Conservation (phyloP, 768 basidiomycete genomes). For the Kondoa malvinella region DNA sequence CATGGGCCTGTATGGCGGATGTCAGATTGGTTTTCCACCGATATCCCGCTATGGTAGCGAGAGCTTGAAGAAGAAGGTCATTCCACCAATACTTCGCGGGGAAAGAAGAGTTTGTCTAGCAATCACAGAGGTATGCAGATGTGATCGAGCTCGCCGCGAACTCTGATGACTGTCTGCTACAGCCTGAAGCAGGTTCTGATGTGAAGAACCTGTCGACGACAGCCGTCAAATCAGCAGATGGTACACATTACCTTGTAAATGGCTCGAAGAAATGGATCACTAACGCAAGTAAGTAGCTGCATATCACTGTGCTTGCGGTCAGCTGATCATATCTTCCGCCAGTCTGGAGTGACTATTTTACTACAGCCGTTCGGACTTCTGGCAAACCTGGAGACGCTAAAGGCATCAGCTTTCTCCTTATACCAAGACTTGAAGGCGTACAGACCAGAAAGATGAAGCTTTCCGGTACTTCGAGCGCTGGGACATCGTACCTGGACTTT, state of each 20-base stretch:
- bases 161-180: background rate
- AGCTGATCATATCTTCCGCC: slow-evolving; percentile 45
- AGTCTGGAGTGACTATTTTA: slow-evolving; percentile 28
- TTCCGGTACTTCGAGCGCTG: slow-evolving; percentile 19
- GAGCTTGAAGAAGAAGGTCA: slow-evolving; percentile 20
- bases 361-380: slow-evolving; percentile 29
- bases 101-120: slow-evolving; percentile 27
- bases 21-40: background rate
- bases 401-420: slow-evolving; percentile 25
- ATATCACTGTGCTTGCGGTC: slow-evolving; percentile 45
- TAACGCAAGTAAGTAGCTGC: slow-evolving; percentile 45
- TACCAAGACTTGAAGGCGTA: slow-evolving; percentile 14
- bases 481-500: slow-evolving; percentile 25
- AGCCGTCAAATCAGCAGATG: slow-evolving; percentile 21
- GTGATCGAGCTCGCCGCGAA: no score
- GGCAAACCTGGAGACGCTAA: slow-evolving; percentile 22
- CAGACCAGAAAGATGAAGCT: slow-evolving; percentile 15
- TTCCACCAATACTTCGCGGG: slow-evolving; percentile 23
- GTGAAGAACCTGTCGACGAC: slow-evolving; percentile 25
- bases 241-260: slow-evolving; percentile 23
- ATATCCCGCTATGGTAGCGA: slow-evolving; percentile 22
- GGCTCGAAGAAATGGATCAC: slow-evolving; percentile 26
- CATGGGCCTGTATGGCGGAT: slow-evolving; percentile 10
- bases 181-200: slow-evolving; percentile 20
- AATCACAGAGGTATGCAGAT: slow-evolving; percentile 27